Conservation (phyloP, 2,329 filamentous ascomycete species). For the Scedosporium aurantiacum region DNA sequence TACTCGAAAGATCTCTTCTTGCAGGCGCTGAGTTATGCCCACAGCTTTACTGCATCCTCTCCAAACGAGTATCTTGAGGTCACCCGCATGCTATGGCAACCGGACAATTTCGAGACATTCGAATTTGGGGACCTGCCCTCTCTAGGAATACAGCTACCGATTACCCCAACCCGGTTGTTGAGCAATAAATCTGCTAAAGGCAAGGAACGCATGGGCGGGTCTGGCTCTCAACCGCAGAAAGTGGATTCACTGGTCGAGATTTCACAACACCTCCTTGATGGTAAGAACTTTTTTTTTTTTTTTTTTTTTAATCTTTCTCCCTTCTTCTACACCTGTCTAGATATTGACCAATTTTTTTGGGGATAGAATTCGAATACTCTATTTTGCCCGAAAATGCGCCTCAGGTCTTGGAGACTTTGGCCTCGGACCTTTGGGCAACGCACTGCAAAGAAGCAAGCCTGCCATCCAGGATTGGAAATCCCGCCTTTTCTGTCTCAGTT, state of each 20-base stretch:
- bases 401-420: constrained; percentile 21
- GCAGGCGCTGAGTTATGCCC: constrained; percentile 34
- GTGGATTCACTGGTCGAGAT: constrained; percentile 24
- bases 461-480: constrained; percentile 13
- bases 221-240: constrained; percentile 5
- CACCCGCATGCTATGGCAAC: constrained; percentile 37
- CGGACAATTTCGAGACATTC: constrained; percentile 17
- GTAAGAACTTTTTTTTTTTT: constrained; percentile 24
- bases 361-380: constrained; percentile 37
- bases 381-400: constrained; percentile 10
- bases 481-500: constrained; percentile 24
- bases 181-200: background rate
- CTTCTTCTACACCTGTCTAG: background rate
- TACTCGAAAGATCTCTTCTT: constrained; percentile 30
- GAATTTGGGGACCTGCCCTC: background rate
- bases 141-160: background rate
- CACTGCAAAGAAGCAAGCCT: constrained; percentile 24
- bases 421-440: constrained; percentile 30
- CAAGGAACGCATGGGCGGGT: background rate
- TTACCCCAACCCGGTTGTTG: background rate
- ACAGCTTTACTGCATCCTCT: constrained; percentile 25
- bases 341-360: background rate
- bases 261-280: constrained; percentile 39
- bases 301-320: no score
- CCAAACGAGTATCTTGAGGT: constrained; percentile 30